Base-by-base conservation (phyloP, 768 basidiomycete genomes). In the Clathrus columnatus region DNA sequence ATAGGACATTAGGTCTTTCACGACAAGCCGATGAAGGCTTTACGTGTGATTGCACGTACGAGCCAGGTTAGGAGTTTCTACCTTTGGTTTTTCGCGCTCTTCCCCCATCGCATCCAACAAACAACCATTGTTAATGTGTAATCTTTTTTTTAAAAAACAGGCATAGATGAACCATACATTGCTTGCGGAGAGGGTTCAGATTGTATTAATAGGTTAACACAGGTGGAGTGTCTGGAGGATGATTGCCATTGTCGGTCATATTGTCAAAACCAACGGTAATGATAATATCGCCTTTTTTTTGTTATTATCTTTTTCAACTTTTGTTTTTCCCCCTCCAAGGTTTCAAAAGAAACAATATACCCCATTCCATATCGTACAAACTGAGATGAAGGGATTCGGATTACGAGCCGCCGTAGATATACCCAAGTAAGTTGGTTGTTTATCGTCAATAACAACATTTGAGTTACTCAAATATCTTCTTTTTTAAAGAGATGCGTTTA, bases 201-300 rank as follows among this genome's bases (percentile, higher is more conserved):
- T 72, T 99, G 96, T 68, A 97, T 99, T 73, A 99, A 98, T 70
- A 79, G 93, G 56, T 80, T 98, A 59, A 94, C 96, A 23, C 94
- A 95, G 69, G 91, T 98, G 11, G 96, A 99, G 70, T 99, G 96
- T 70, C 70, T 94, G n/a, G 72, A 81, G 14, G 85, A 79, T 36
- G 93, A 97, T 61, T 99, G 96, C 72, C 81, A 86, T 36, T 92
- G 90, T 72, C 74, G 81, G 45, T 64, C 71, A 6, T 75, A 85
- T 62, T 99, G 96, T 68, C 85, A 84, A 67, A 99, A 99, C 67
- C 95, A 97, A 71, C 81, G 95, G 95, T 94, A 64, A 63, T 44
- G 43, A 47, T 16, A n/a, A n/a, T n/a, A n/a, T n/a, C n/a, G n/a
- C 14, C 32, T 28, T 50, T 36, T 24, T 55, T 16, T 48, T 28